These are phyloP conservation scores for Coemansia sp. DNA, from an alignment of 192 early-diverging fungal species.

Conservation along the genomic window DNA sequence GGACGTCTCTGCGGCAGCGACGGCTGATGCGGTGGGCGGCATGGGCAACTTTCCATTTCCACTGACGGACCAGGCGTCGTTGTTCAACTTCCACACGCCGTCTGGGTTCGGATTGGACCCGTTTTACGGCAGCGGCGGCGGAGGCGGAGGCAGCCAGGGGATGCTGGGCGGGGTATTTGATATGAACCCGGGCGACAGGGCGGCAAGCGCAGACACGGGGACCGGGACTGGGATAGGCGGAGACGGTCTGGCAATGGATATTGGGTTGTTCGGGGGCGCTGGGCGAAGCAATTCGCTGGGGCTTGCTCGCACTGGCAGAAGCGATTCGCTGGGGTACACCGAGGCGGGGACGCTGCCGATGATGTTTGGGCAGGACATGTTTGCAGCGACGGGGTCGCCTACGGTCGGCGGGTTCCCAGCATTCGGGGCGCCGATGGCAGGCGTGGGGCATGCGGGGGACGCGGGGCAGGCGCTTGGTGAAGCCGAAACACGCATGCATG, in stretches of 20 bases:
- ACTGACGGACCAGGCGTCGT: conserved; percentile 43
- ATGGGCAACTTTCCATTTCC: conserved; percentile 45
- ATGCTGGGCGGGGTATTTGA: conserved; percentile 14
- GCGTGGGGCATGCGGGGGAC: no score
- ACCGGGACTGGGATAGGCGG: background rate
- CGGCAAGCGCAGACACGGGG: background rate
- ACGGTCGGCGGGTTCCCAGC: background rate
- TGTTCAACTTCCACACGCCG: conserved; percentile 52
- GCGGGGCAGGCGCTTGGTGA: background rate
- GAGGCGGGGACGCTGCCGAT: conserved; percentile 11
- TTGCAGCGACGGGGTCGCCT: background rate
- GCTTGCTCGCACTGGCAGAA: conserved; percentile 3
- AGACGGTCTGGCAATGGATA: conserved; percentile 11
- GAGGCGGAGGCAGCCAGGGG: conserved; percentile 1
- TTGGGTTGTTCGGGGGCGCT: conserved; percentile 10
- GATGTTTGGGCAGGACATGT: conserved; percentile 8
- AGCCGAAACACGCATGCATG: conserved; percentile 7
- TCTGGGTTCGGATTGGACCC: conserved; percentile 26
- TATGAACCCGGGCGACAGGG: background rate
- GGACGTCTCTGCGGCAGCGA: conserved; percentile 4
- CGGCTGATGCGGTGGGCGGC: conserved; percentile 1
- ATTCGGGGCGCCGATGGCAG: background rate
- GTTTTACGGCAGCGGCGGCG: conserved; percentile 7
- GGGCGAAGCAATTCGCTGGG: conserved; percentile 5
- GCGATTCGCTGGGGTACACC: conserved; percentile 3